Evolutionary conservation across 2,329 filamentous ascomycete species (phyloP).

Genomic region (Juglanconis oblonga): DNA sequence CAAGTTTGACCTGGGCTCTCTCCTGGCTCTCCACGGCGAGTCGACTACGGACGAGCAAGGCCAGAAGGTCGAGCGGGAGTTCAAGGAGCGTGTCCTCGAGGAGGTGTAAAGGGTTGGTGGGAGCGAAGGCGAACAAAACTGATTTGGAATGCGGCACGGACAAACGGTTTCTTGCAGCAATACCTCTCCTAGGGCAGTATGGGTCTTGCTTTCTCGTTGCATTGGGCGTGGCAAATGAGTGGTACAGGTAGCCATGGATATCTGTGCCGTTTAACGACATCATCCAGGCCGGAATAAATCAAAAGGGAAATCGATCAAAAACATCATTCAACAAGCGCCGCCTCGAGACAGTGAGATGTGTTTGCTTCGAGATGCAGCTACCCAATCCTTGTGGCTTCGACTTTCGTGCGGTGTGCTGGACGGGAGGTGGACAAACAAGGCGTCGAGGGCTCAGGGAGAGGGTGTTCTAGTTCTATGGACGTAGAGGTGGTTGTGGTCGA

Average conservation of each 20-base stretch:
- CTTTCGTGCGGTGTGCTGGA: neutral
- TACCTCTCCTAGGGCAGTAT: conserved; percentile 39
- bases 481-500: neutral
- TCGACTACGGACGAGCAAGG: conserved; percentile 93
- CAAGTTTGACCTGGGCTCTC: conserved; percentile 97
- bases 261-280: conserved; percentile 26
- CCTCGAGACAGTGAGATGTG: conserved; percentile 18
- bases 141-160: conserved; percentile 35
- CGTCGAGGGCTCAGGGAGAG: conserved; percentile 7
- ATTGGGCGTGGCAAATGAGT: conserved; percentile 41
- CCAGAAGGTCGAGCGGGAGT: conserved; percentile 98
- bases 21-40: conserved; percentile 97
- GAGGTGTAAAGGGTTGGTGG: conserved; percentile 70
- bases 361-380: conserved; percentile 3
- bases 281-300: conserved; percentile 34
- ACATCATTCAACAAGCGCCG: conserved; percentile 10
- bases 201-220: conserved; percentile 47
- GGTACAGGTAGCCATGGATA: conserved; percentile 35
- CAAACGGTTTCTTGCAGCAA: conserved; percentile 31
- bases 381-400: neutral
- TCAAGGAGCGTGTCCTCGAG: conserved; percentile 97
- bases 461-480: neutral
- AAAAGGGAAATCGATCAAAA: conserved; percentile 26
- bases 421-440: neutral
- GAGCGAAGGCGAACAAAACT: conserved; percentile 30